phyloP scores from a whole-genome alignment of 2,329 filamentous ascomycete species.

The Phaeosphaeria sp. region DNA sequence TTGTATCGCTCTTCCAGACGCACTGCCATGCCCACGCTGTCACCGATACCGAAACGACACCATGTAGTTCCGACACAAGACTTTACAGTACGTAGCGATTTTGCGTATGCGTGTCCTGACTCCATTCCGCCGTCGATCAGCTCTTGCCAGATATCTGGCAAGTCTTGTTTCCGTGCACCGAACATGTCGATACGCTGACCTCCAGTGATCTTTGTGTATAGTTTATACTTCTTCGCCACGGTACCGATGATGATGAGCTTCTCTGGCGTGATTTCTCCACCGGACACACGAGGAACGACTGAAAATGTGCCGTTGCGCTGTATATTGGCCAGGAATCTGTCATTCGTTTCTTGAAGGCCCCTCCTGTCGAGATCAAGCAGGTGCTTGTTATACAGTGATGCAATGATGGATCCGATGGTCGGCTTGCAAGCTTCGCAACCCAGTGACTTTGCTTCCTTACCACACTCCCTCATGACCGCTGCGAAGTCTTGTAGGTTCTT shows the following conservation, averaged over 20 bases:
- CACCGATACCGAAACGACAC: conserved; percentile 88
- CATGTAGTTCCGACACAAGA: conserved; percentile 90
- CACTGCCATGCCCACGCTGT: conserved; percentile 90
- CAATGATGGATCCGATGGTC: conserved; percentile 78
- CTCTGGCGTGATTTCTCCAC: conserved; percentile 86
- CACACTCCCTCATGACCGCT: conserved; percentile 79
- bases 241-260: conserved; percentile 83
- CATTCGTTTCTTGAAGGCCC: conserved; percentile 89
- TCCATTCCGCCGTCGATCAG: conserved; percentile 87
- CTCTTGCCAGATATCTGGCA: conserved; percentile 80
- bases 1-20: conserved; percentile 90
- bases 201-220: conserved; percentile 93
- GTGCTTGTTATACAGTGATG: conserved; percentile 83
- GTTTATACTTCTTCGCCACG: conserved; percentile 80
- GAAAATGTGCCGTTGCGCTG: conserved; percentile 91
- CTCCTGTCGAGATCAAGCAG: conserved; percentile 74
- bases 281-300: conserved; percentile 81
- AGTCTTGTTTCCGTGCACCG: conserved; percentile 85
- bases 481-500: conserved; percentile 75
- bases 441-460: conserved; percentile 72
- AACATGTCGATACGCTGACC: conserved; percentile 94
- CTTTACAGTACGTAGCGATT: conserved; percentile 87
- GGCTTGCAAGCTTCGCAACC: conserved; percentile 91
- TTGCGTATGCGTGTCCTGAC: conserved; percentile 88
- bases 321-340: conserved; percentile 86